phyloP scores from a whole-genome alignment of 441 rosid genomes.

The Euphorbia schlechtendalii region DNA sequence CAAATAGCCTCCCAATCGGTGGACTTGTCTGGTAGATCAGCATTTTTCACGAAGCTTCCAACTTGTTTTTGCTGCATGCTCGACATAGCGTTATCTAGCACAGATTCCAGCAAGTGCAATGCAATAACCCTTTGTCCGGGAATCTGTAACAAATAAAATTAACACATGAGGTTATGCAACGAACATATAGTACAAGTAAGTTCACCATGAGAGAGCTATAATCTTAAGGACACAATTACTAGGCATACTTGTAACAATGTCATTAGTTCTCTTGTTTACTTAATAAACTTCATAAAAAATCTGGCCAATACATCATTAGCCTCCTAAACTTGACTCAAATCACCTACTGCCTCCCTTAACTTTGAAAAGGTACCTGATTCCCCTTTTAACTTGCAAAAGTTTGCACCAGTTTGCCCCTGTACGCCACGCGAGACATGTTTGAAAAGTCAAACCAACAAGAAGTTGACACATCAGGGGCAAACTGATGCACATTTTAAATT shows the following conservation, averaged over 20 bases:
- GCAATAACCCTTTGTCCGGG: conserved; percentile 84
- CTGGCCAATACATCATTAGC: no score
- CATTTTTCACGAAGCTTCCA: conserved; percentile 27
- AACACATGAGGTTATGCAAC: conserved; percentile 6
- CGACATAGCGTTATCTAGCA: conserved; percentile 59
- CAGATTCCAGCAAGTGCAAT: conserved; percentile 64
- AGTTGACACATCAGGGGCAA: no score
- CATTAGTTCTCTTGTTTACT: not conserved
- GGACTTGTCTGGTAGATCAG: conserved; percentile 26
- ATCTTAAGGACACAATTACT: not conserved
- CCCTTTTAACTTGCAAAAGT: no score
- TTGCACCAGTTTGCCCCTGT: no score
- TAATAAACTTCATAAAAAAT: not conserved
- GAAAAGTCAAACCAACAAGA: no score
- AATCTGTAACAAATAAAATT: conserved; percentile 46
- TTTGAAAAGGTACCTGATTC: no score
- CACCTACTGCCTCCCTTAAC: no score
- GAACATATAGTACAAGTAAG: not conserved
- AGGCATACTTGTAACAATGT: not conserved
- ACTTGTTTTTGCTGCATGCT: conserved; percentile 46
- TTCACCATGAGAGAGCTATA: no score
- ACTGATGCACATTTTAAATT: no score
- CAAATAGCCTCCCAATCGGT: conserved; percentile 93
- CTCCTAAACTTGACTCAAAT: no score
- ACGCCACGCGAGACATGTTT: no score